Evolutionary conservation across 208 protist species (phyloP), one percentile per base, ranked within the genome.

Genomic region (Leishmania tarentolae): DNA sequence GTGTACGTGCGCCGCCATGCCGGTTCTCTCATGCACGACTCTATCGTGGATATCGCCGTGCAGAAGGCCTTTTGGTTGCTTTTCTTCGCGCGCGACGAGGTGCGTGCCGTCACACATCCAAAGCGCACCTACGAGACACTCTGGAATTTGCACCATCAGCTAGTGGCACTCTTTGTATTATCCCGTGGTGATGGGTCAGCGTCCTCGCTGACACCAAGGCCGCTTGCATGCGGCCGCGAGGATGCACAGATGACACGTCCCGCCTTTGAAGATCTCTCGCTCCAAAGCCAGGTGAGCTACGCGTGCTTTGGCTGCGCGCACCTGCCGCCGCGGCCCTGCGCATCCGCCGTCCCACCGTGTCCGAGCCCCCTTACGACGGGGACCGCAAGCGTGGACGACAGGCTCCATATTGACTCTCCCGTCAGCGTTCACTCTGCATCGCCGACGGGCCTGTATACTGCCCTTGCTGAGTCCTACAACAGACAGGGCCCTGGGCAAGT

Each of bases 11-110:
- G 81, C 46, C 75, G 63, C 0, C 68, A 76, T 0, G 76, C 88
- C 21, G 50, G 53, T 17, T 52, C 42, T 42, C 65, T 94, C 24
- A 37, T 88, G 65, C 57, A 56, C 40, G 81, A 90, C n/a, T 84
- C 95, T 0, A 65, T 80, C 28, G 37, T 53, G 8, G 94, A 97
- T 78, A 3, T 95, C 46, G 69, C 88, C 3, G 69, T 82, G 19
- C 91, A 95, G 74, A 87, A 76, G 24, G 91, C 89, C 15, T 88
- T 97, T 50, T 82, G 91, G 78, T 68, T 97, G 76, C 88, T 95
- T 35, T 95, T 97, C 75, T 96, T 95, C 76, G 61, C 90, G 2
- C 87, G 90, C n/a, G 91, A 94, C 80, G 94, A 97, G 61, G 92
- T 97, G 59, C 83, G 92, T 15, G 91, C 92, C 31, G 76, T 97